phyloP scores from a whole-genome alignment of 2,329 filamentous ascomycete genomes.

The Aulographum hederae region DNA sequence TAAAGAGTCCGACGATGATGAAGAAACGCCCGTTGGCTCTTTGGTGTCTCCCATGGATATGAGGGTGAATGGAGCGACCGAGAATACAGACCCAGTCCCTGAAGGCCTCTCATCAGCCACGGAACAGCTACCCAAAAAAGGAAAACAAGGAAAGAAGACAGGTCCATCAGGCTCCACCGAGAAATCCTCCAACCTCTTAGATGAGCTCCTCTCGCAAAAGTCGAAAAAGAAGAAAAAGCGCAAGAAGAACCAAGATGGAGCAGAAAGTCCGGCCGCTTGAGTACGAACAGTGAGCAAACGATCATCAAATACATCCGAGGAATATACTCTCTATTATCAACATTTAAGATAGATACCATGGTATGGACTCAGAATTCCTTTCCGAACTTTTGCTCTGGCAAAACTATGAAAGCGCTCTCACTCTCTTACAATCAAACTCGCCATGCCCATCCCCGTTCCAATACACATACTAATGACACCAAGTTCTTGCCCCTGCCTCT shows the following conservation, averaged over 20 bases:
- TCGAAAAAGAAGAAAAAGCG: constrained; percentile 32
- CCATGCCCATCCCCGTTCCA: constrained; percentile 34
- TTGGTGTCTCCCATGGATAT: background rate
- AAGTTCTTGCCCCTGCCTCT: constrained; percentile 48
- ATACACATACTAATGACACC: constrained; percentile 83
- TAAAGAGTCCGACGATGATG: background rate
- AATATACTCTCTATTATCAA: background rate
- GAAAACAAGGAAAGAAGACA: no score
- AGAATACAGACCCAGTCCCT: background rate
- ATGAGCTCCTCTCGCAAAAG: constrained; percentile 31
- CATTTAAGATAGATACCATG: no score
- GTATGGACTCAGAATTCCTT: background rate
- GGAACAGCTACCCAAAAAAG: no score
- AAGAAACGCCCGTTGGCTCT: background rate
- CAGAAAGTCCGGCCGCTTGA: background rate
- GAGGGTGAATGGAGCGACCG: background rate
- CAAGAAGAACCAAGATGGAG: constrained; percentile 16
- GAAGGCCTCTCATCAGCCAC: background rate
- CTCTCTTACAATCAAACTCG: constrained; percentile 30
- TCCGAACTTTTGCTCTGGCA: background rate
- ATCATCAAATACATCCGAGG: constrained; percentile 1
- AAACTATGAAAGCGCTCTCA: constrained; percentile 10
- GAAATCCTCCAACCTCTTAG: constrained; percentile 35
- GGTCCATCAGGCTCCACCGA: no score
- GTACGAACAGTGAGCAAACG: background rate